Conservation (phyloP, 257 asterid species). For the Primulina huaijiensis region DNA sequence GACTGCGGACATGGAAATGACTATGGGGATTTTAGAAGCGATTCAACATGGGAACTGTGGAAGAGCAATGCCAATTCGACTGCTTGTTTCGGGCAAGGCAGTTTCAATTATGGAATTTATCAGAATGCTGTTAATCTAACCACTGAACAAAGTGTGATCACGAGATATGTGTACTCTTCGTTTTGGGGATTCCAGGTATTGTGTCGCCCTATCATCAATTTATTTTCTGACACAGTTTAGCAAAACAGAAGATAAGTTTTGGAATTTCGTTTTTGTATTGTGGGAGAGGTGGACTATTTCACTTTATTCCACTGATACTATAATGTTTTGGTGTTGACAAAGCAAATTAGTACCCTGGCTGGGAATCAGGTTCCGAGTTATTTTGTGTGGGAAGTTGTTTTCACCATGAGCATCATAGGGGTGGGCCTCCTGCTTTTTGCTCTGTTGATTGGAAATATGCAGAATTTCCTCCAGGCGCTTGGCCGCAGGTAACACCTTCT, state of each 20-base stretch:
- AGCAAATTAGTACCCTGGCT: conserved; percentile 94
- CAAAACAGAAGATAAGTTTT: no score
- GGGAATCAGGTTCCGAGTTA: conserved; percentile 89
- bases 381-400: conserved; percentile 71
- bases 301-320: no score
- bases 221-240: no score
- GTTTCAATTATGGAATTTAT: conserved; percentile 68
- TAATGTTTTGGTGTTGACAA: conserved; percentile 2
- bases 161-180: conserved; percentile 74
- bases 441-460: conserved; percentile 90
- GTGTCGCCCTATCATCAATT: background rate
- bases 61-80: conserved; percentile 45
- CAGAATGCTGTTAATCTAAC: conserved; percentile 59
- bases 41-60: conserved; percentile 50
- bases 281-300: no score
- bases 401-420: conserved; percentile 83
- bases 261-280: no score
- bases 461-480: conserved; percentile 87
- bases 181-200: conserved; percentile 99
- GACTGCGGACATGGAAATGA: conserved; percentile 64
- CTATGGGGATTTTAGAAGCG: conserved; percentile 5
- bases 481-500: conserved; percentile 96
- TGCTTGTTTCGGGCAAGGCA: conserved; percentile 57
- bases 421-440: conserved; percentile 86
- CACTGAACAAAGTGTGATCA: conserved; percentile 30